Evolutionary conservation across 345 rosid genomes (phyloP), one percentile per base, ranked within the genome.

Genomic region (Leavenworthia alabamica): DNA sequence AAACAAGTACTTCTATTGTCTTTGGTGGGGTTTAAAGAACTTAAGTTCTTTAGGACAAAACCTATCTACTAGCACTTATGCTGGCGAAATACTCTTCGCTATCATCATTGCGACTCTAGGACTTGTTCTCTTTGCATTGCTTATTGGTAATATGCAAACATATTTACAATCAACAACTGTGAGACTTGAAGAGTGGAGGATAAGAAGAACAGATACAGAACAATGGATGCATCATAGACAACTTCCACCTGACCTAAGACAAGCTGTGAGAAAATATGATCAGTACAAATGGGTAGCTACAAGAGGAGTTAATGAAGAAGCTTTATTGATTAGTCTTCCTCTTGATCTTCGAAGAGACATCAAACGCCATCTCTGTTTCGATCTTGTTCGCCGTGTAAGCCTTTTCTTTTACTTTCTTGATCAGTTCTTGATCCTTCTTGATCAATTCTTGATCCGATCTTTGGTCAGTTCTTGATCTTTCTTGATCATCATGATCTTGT

Each of bases 161-260:
- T 89, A 86, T 66, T 72, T 92, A 16, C 93, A 88, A 61, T 85
- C 95, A 0, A 88, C 93, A 0, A 92, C 95, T 0, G 75, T 86
- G 26, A 82, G 89, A 9, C 75, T 92, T 27, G 96, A 89, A 76
- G 89, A 92, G 33, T 89, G 98, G 96, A 89, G 96, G 68, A 86
- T 86, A 74, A 80, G 66, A 78, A 85, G 96, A 75, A 86, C 90
- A 7, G 98, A 89, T 69, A 81, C 90, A 26, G 96, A 92, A 52
- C 86, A 92, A 66, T 92, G 98, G 98, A 92, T 92, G 95, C 86
- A 36, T 20, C 98, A 92, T 68, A 77, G 98, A 69, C 93, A 88
- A 69, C 86, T 92, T 3, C 96, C 98, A 29, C 66, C 62, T 6
- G 85, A 82, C 9, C 66, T 92, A 42, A 83, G 79, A 64, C 79